Evolutionary conservation across 169 alveolate genomes (phyloP), one percentile per base, ranked within the genome.

Genomic region (Plasmodium gallinaceum): DNA sequence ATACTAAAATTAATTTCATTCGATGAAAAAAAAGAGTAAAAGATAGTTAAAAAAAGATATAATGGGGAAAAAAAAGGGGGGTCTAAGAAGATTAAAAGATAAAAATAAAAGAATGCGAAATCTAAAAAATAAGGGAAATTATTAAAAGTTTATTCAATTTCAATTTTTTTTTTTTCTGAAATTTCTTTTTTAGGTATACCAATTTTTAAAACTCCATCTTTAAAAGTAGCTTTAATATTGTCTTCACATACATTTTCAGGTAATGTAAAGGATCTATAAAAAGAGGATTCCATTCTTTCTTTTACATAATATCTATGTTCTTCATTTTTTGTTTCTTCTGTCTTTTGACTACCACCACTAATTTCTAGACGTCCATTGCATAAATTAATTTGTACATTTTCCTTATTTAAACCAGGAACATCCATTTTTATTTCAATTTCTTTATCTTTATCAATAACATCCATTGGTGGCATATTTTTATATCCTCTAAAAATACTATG

Each of bases 201-300:
- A 52, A 83, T 83, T 70, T 70, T 83, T 57, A 83, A 70, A 39
- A 83, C 57, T 5, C 91, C 91, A 83, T 68, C 91, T 51, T 83
- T 83, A 24, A 68, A 83, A 26, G 83, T 83, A 46, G 85, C 91
- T 46, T 70, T 68, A 52, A 83, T 70, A 37, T 69, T 18, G 45
- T 83, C 85, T 48, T 52, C 86, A 16, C 66, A 57, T 9, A 57
- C 85, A 83, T 83, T 83, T 66, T 58, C 85, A 4, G 91, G 91
- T 43, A 83, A 60, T 16, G 42, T 18, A 54, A 83, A 42, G 3
- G 86, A 32, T 62, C 73, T 52, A 69, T 68, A 57, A 70, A 68
- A 70, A 5, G 74, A 68, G 10, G 74, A 57, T 39, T 69, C 58
- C 1, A 52, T 37, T 58, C 73, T 52, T 24, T 83, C 91, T 62